phyloP scores from a whole-genome alignment of 345 rosid species.

The Lagerstroemia speciosa region DNA sequence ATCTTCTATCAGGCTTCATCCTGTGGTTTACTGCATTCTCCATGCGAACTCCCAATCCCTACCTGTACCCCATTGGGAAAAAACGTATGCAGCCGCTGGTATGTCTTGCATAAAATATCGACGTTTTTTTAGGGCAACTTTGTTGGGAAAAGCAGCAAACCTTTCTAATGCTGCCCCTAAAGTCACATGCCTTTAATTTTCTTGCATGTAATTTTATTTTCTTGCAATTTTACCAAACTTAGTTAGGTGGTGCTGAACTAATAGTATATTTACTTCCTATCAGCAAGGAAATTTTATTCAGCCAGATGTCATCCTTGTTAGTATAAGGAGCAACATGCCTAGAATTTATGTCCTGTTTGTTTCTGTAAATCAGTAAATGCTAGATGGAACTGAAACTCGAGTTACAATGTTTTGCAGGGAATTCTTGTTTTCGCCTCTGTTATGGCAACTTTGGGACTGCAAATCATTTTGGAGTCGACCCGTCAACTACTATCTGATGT shows the following conservation, averaged over 20 bases:
- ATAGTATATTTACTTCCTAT: neutral
- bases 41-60: conserved; percentile 92
- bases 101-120: conserved; percentile 14
- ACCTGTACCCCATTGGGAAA: conserved; percentile 95
- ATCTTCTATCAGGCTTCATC: conserved; percentile 96
- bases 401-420: conserved; percentile 46
- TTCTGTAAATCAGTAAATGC: neutral
- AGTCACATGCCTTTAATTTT: neutral
- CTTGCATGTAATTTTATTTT: neutral
- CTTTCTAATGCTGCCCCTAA: neutral
- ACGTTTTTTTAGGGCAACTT: neutral
- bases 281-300: neutral
- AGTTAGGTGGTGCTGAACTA: neutral
- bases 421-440: conserved; percentile 98
- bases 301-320: neutral
- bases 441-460: conserved; percentile 98
- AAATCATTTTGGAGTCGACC: conserved; percentile 85
- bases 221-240: neutral
- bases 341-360: neutral
- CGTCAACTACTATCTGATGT: conserved; percentile 64
- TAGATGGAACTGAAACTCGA: neutral
- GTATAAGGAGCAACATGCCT: neutral
- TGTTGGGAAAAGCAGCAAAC: neutral
- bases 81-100: conserved; percentile 99
- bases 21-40: conserved; percentile 98